A percentile compares a stretch with the other conserved stretches of the same genome.
These are phyloP conservation scores for Podaxis mareebaensis DNA, from an alignment of 768 basidiomycete species.

Conservation along the genomic window DNA sequence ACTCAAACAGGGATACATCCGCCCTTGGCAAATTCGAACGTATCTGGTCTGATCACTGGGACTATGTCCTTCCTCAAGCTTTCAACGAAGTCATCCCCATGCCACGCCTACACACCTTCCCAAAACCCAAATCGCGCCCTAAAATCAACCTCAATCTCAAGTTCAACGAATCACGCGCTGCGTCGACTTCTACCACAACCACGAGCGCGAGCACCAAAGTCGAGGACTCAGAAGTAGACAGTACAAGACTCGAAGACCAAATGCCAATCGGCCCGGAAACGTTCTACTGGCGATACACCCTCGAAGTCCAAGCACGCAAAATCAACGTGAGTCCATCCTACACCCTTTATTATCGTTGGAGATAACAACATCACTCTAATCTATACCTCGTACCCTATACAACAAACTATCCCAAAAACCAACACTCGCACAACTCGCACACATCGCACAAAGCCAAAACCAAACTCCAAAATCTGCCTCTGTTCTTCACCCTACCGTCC, in stretches of 20 bases:
- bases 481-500: conserved; percentile 52
- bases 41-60: conserved; percentile 47
- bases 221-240: conserved; percentile 27
- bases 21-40: conserved; percentile 49
- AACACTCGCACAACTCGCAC: background rate
- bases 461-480: conserved; percentile 37
- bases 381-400: background rate
- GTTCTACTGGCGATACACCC: conserved; percentile 51
- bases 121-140: background rate
- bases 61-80: conserved; percentile 44
- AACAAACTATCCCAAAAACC: background rate
- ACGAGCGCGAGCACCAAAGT: conserved; percentile 22
- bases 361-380: background rate
- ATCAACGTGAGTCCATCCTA: conserved; percentile 34
- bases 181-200: conserved; percentile 22
- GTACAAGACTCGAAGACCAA: conserved; percentile 23
- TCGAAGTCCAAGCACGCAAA: conserved; percentile 33
- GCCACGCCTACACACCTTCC: background rate
- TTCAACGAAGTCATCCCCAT: conserved; percentile 41
- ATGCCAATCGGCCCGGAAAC: conserved; percentile 41
- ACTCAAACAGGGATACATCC: conserved; percentile 34
- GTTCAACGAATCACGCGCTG: background rate
- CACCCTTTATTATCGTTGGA: background rate
- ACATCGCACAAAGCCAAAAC: conserved; percentile 39
- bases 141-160: background rate